Percentiles rank a stretch among this genome's conserved stretches.
Evolutionary conservation across 2,329 filamentous ascomycete species (phyloP).

Genomic region (Colletotrichum sp.): DNA sequence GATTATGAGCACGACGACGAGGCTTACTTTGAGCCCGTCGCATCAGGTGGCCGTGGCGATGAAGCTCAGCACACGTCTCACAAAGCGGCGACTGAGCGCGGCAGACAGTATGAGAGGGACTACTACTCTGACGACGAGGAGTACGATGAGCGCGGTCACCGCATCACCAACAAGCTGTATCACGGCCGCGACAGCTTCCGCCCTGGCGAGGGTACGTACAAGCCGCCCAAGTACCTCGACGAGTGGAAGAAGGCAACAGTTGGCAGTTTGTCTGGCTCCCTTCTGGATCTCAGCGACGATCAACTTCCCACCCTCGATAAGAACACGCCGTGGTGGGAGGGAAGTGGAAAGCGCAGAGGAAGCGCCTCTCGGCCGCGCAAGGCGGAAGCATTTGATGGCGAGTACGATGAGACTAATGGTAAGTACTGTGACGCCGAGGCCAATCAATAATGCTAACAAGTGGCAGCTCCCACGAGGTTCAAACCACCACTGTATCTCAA

Average conservation of each 20-base stretch:
- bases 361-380: conserved; percentile 56
- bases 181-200: conserved; percentile 45
- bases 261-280: conserved; percentile 61
- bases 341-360: conserved; percentile 50
- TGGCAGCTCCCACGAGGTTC: conserved; percentile 72
- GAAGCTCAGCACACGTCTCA: not conserved
- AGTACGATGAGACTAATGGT: conserved; percentile 69
- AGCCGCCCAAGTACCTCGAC: conserved; percentile 65
- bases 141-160: conserved; percentile 32
- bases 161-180: conserved; percentile 46
- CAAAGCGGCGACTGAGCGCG: not conserved
- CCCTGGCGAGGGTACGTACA: conserved; percentile 62
- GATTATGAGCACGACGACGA: conserved; percentile 12
- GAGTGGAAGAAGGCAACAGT: conserved; percentile 76
- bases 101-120: conserved; percentile 21
- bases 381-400: conserved; percentile 69
- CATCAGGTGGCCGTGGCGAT: not conserved
- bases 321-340: conserved; percentile 80
- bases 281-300: conserved; percentile 63
- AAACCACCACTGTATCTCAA: conserved; percentile 84
- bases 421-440: conserved; percentile 29
- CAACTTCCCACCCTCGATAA: conserved; percentile 44
- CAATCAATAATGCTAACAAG: not conserved
- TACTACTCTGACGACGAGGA: conserved; percentile 31
- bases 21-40: not conserved